These are phyloP conservation scores for Hypoxylon sp. DNA, from an alignment of 2,329 filamentous ascomycete species.

Conservation along the genomic window DNA sequence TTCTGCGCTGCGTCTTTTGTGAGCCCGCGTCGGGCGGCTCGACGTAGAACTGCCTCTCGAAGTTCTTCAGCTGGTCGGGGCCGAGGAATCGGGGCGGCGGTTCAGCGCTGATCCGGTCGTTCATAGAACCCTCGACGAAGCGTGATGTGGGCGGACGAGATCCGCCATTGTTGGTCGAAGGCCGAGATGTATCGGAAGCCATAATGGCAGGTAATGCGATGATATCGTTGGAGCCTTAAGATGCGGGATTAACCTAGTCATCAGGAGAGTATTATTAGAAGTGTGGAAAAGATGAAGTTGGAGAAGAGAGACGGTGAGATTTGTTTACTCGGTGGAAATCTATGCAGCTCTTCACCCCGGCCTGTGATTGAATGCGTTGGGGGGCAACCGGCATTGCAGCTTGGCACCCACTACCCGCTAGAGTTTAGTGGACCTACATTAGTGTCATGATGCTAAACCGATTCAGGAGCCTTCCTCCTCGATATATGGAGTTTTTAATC, in stretches of 20 bases:
- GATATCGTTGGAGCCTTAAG: constrained; percentile 4
- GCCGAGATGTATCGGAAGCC: constrained; percentile 42
- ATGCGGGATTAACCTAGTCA: constrained; percentile 1
- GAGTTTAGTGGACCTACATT: constrained; percentile 1
- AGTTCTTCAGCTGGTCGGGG: constrained; percentile 41
- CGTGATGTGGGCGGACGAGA: constrained; percentile 47
- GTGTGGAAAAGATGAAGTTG: constrained; percentile 6
- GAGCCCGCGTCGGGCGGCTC: constrained; percentile 8
- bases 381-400: constrained; percentile 25
- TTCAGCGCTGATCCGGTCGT: constrained; percentile 74
- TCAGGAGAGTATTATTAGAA: constrained; percentile 1
- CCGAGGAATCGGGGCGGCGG: constrained; percentile 74
- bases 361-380: constrained; percentile 22
- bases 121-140: constrained; percentile 86
- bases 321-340: constrained; percentile 25
- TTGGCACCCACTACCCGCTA: constrained; percentile 19
- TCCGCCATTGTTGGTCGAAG: constrained; percentile 52
- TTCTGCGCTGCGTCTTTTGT: constrained; percentile 11
- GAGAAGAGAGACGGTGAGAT: not conserved
- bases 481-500: not conserved
- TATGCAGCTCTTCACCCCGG: constrained; percentile 24
- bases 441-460: not conserved
- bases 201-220: constrained; percentile 28
- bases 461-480: not conserved
- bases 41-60: constrained; percentile 44